Conservation (phyloP, 306 rosid genomes). For the Rubus parviflorus region DNA sequence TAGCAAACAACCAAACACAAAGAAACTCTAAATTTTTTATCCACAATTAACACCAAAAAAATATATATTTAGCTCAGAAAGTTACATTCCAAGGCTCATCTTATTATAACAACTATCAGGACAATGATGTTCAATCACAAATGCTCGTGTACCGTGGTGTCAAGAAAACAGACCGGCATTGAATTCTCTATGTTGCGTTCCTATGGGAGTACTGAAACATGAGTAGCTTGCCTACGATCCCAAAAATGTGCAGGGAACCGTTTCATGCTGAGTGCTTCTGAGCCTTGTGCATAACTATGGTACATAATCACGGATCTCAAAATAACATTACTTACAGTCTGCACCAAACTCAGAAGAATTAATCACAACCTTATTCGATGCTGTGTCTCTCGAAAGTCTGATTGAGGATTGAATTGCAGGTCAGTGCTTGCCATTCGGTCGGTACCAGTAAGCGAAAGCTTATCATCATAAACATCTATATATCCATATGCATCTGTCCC, state of each 20-base stretch:
- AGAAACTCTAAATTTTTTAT: not conserved
- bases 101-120: not conserved
- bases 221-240: not conserved
- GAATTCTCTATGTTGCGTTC: not conserved
- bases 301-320: not conserved
- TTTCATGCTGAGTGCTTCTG: not conserved
- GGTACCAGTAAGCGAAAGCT: slow-evolving; percentile 57
- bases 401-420: slow-evolving; percentile 53
- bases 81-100: not conserved
- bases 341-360: not conserved
- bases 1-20: not conserved
- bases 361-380: not conserved
- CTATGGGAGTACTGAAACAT: not conserved
- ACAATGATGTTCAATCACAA: not conserved
- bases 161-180: not conserved
- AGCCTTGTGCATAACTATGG: not conserved
- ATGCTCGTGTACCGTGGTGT: not conserved
- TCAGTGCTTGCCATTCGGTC: slow-evolving; percentile 62
- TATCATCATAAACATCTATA: slow-evolving; percentile 65
- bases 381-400: slow-evolving; percentile 21
- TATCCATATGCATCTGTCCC: slow-evolving; percentile 71
- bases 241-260: slow-evolving; percentile 14
- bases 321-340: not conserved
- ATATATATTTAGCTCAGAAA: not conserved
- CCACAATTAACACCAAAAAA: not conserved